A percentile compares a stretch with the other conserved stretches of the same genome.
phyloP scores from a whole-genome alignment of 2,329 filamentous ascomycete species.

The Phialophora verrucosa region DNA sequence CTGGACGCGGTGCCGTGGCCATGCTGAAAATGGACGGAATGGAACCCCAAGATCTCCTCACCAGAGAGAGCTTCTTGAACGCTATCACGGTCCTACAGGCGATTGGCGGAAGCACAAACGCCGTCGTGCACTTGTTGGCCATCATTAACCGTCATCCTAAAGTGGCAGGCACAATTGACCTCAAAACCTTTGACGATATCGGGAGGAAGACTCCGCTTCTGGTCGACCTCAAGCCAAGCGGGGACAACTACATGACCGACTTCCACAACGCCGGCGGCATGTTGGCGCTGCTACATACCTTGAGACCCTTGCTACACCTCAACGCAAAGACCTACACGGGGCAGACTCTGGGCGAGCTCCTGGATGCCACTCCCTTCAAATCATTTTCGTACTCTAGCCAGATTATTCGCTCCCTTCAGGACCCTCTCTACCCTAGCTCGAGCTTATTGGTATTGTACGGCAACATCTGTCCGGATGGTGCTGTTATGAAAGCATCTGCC shows the following conservation, averaged over 20 bases:
- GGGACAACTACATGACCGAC: conserved; percentile 62
- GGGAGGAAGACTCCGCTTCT: conserved; percentile 55
- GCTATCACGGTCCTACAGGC: conserved; percentile 61
- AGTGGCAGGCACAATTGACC: conserved; percentile 52
- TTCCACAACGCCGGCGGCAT: conserved; percentile 61
- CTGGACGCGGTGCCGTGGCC: conserved; percentile 56
- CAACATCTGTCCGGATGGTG: conserved; percentile 57
- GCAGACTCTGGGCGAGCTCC: conserved; percentile 54
- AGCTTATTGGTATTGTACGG: conserved; percentile 55
- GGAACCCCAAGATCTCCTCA: conserved; percentile 61
- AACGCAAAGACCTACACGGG: conserved; percentile 55
- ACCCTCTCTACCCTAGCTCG: conserved; percentile 54
- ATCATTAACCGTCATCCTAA: conserved; percentile 61
- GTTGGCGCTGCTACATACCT: conserved; percentile 54
- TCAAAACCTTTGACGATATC: conserved; percentile 56
- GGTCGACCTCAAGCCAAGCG: conserved; percentile 60
- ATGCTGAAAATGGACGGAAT: conserved; percentile 53
- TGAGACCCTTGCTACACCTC: conserved; percentile 55
- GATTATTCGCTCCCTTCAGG: conserved; percentile 52
- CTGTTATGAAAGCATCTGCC: conserved; percentile 58
- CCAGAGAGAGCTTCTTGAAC: conserved; percentile 62
- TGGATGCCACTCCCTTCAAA: conserved; percentile 52
- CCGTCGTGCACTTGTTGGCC: conserved; percentile 62
- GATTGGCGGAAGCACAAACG: conserved; percentile 63
- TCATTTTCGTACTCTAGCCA: conserved; percentile 49